Base-by-base conservation (phyloP, 2,329 filamentous ascomycete genomes). In the Boeremia exigua region DNA sequence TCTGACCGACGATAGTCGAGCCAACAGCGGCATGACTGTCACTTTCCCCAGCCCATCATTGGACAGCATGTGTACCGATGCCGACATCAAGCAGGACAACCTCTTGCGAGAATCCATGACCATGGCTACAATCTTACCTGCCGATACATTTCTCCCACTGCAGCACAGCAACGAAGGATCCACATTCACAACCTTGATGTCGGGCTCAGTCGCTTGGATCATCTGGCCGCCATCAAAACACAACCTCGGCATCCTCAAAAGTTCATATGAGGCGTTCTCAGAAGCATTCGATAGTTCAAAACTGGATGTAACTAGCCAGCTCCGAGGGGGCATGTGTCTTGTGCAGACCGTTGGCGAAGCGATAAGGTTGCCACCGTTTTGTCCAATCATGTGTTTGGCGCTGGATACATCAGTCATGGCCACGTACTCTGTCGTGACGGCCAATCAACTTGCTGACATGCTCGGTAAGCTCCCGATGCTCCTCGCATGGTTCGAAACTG, bases 141-240 rank as follows among this genome's bases (percentile, higher is more conserved):
- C 23, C 19, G 39, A 58, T 28, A 50, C 45, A 4, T 44, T 60
- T 1, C 14, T 62, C 1, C 15, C 49, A 1, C 48, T 68, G 6
- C 54, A 67, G 17, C 62, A 66, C 43, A 59, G 50, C 34, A 65
- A 60, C 17, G 67, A 66, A 34, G 49, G 60, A 9, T 59, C 33
- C 6, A 63, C 55, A 4, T 60, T 55, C 46, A 54, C 46, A 4
- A 65, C 59, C 1, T 37, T 70, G 2, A 43, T 66, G 4, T 48
- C 54, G 10, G 65, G 67, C 10, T 50, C 54, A 2, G 36, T 66
- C 3, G 40, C 60, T 4, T 67, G 64, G 61, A 59, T 66, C 3
- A 58, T 68, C 32, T 70, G 67, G 66, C 67, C 67, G 3, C 56
- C 60, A 3, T 68, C 61, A 5, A 6, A 29, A 5, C 44, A 60